Conservation (phyloP, 441 rosid species). For the Euphorbia corollata region DNA sequence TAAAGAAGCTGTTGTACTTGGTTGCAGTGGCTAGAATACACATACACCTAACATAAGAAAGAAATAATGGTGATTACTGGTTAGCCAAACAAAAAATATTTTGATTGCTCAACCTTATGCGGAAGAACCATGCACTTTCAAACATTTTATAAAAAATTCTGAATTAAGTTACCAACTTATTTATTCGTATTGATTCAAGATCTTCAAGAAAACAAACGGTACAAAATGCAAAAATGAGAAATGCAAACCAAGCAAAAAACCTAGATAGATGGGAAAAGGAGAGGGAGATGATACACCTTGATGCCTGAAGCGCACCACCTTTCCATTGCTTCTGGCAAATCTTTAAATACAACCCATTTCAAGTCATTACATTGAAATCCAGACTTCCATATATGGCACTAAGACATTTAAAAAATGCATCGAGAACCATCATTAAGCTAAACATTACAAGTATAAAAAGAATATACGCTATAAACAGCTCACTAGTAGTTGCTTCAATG, state of each 20-base stretch:
- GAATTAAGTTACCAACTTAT: neutral
- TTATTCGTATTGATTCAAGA: neutral
- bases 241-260: neutral
- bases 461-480: neutral
- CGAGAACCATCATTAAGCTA: slow-evolving; percentile 5
- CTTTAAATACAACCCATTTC: slow-evolving; percentile 62
- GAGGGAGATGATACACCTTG: slow-evolving; percentile 35
- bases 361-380: slow-evolving; percentile 59
- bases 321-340: slow-evolving; percentile 64
- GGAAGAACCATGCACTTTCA: neutral
- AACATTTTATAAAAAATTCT: neutral
- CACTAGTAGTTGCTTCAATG: slow-evolving; percentile 85
- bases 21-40: too few species aligned
- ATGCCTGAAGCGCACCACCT: slow-evolving; percentile 71
- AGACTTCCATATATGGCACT: slow-evolving; percentile 89
- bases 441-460: slow-evolving; percentile 12
- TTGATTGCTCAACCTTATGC: neutral
- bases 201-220: neutral
- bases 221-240: neutral
- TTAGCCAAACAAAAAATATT: neutral
- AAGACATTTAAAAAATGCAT: slow-evolving; percentile 12
- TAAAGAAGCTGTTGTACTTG: too few species aligned
- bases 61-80: neutral
- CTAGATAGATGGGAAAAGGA: too few species aligned
- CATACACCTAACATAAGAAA: slow-evolving; percentile 60